These are phyloP conservation scores for Arabis hirsuta DNA, from an alignment of 345 rosid species.

Conservation along the genomic window DNA sequence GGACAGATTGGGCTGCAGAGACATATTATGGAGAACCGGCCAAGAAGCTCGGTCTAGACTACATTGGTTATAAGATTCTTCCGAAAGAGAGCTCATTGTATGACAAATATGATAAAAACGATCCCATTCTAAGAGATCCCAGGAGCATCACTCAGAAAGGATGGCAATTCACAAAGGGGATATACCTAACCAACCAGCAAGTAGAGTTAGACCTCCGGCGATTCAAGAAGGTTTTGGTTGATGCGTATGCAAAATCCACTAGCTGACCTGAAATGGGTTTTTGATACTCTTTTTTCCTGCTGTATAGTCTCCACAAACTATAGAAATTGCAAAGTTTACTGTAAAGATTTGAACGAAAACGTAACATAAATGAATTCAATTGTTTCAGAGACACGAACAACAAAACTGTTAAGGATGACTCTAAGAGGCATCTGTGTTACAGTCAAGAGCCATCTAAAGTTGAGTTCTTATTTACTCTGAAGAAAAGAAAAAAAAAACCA, in stretches of 20 bases:
- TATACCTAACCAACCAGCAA: constrained; percentile 69
- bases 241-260: constrained; percentile 51
- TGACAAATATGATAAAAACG: constrained; percentile 55
- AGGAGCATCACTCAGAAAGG: constrained; percentile 61
- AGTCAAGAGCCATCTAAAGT: constrained; percentile 33
- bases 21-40: constrained; percentile 83
- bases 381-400: constrained; percentile 21
- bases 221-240: constrained; percentile 60
- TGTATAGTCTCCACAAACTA: constrained; percentile 37
- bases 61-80: constrained; percentile 62
- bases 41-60: constrained; percentile 70
- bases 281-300: background rate
- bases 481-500: background rate
- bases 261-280: constrained; percentile 27
- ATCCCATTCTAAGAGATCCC: constrained; percentile 70
- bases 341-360: constrained; percentile 34
- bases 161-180: constrained; percentile 76
- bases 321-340: constrained; percentile 16
- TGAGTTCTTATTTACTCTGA: constrained; percentile 41
- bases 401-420: constrained; percentile 26
- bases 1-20: constrained; percentile 89
- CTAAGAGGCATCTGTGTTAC: constrained; percentile 22
- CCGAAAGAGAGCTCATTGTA: constrained; percentile 76
- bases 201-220: constrained; percentile 59
- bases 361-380: constrained; percentile 37